These are phyloP conservation scores for Phytophthora pini DNA, from an alignment of 352 stramenopile species.

Conservation along the genomic window DNA sequence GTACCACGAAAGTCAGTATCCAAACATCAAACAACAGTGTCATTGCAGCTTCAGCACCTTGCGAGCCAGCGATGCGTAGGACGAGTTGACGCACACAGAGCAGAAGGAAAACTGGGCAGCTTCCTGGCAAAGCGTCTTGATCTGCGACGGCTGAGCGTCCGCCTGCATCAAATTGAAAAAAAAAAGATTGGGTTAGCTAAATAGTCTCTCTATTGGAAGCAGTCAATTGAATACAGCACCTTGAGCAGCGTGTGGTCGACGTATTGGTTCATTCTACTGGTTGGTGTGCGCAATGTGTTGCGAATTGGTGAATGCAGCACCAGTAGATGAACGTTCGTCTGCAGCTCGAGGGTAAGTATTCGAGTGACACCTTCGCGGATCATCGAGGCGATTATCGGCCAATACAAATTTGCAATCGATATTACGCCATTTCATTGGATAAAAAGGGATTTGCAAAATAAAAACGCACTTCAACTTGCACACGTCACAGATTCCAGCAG, in stretches of 20 bases:
- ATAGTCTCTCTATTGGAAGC: no score
- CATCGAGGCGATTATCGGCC: constrained; percentile 18
- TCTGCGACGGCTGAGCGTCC: constrained; percentile 66
- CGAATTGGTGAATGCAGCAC: constrained; percentile 13
- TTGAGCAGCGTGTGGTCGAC: constrained; percentile 90
- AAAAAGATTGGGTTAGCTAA: not conserved
- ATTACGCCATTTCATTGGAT: not conserved
- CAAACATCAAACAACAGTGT: not conserved
- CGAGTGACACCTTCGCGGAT: constrained; percentile 10
- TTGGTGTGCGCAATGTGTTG: not conserved
- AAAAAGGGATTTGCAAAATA: not conserved
- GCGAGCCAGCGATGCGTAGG: constrained; percentile 67
- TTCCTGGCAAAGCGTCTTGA: constrained; percentile 74
- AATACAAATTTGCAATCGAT: constrained; percentile 4
- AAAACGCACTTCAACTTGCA: constrained; percentile 21
- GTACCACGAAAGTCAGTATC: not conserved
- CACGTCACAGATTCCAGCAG: constrained; percentile 22
- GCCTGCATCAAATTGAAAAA: constrained; percentile 36
- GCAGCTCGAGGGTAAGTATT: constrained; percentile 37
- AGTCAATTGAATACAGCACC: constrained; percentile 20
- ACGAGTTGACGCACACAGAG: constrained; percentile 86
- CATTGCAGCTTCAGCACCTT: constrained; percentile 35
- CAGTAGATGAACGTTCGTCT: constrained; percentile 8
- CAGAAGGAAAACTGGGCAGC: constrained; percentile 72
- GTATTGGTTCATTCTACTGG: constrained; percentile 51